A percentile compares a stretch with the other conserved stretches of the same genome.
phyloP scores from a whole-genome alignment of 2,329 filamentous ascomycete genomes.

The Oidium heveae region DNA sequence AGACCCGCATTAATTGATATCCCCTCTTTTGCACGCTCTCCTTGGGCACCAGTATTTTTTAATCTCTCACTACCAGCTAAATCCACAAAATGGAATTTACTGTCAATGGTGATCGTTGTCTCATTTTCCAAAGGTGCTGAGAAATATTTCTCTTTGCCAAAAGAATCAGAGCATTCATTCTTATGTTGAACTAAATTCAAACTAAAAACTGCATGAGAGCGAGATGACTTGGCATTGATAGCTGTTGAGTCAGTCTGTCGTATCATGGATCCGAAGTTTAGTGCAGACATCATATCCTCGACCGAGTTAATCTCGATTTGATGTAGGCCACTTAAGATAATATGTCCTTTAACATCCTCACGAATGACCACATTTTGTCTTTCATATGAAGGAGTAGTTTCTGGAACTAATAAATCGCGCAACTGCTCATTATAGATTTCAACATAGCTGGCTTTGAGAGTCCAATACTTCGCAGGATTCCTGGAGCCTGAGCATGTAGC shows the following conservation, averaged over 20 bases:
- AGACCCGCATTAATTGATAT: constrained; percentile 96
- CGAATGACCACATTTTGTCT: constrained; percentile 67
- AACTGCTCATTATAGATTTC: constrained; percentile 97
- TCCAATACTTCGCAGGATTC: constrained; percentile 50
- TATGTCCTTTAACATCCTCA: constrained; percentile 84
- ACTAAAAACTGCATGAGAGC: constrained; percentile 92
- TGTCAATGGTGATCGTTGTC: constrained; percentile 64
- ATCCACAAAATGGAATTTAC: constrained; percentile 97
- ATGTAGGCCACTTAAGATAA: constrained; percentile 70
- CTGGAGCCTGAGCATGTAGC: constrained; percentile 4
- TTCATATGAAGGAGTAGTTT: constrained; percentile 41
- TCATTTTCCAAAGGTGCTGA: constrained; percentile 66
- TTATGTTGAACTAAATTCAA: constrained; percentile 80
- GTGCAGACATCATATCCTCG: constrained; percentile 67
- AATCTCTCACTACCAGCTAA: constrained; percentile 85
- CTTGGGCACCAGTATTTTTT: constrained; percentile 91
- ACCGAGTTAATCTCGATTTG: constrained; percentile 76
- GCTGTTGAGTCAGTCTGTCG: constrained; percentile 92
- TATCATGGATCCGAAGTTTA: constrained; percentile 83
- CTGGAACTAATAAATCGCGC: constrained; percentile 66
- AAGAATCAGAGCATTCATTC: constrained; percentile 24
- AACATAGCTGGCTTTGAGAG: constrained; percentile 80
- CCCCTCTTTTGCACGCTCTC: constrained; percentile 80
- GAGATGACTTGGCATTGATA: constrained; percentile 91
- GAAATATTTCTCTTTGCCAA: constrained; percentile 52